A percentile compares a stretch with the other conserved stretches of the same genome.
Conservation (phyloP, 495 filamentous ascomycete genomes). For the Pseudomonodictys pantanalensis region DNA sequence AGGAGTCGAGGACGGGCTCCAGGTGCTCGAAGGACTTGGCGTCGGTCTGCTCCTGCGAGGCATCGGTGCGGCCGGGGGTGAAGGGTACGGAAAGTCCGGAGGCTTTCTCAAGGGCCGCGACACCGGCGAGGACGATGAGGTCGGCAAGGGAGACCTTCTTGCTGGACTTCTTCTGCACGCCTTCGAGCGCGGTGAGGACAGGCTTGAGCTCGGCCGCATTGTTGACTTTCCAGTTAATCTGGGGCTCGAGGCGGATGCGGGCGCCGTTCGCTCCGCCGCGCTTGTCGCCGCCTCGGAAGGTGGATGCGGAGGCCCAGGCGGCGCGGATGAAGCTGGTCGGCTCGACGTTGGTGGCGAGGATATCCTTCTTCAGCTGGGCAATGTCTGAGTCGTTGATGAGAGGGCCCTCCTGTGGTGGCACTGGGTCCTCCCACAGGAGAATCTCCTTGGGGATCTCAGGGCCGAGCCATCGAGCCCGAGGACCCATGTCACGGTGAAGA, state of each 20-base stretch:
- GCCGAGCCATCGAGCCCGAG: conserved; percentile 62
- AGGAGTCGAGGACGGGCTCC: conserved; percentile 62
- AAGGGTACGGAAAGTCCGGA: conserved; percentile 35
- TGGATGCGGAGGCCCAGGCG: conserved; percentile 68
- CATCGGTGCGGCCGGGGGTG: conserved; percentile 39
- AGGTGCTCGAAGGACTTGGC: conserved; percentile 59
- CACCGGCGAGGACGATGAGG: conserved; percentile 65
- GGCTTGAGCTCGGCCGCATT: conserved; percentile 58
- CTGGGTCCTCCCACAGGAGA: conserved; percentile 63
- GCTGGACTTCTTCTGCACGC: conserved; percentile 60
- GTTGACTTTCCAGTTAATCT: conserved; percentile 67
- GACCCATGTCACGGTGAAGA: conserved; percentile 70
- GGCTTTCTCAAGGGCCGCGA: conserved; percentile 39
- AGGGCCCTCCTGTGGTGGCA: conserved; percentile 55
- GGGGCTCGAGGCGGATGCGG: conserved; percentile 67
- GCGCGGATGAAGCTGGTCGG: conserved; percentile 56
- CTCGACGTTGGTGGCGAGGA: conserved; percentile 56
- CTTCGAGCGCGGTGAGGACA: conserved; percentile 57
- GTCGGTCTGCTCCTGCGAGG: conserved; percentile 64
- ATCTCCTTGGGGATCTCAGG: conserved; percentile 65
- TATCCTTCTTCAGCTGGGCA: conserved; percentile 60
- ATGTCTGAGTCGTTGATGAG: conserved; percentile 59
- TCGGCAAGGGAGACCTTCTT: conserved; percentile 73
- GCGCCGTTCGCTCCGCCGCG: conserved; percentile 73
- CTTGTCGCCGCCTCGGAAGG: conserved; percentile 73